Percentiles rank a stretch among this genome's conserved stretches.
These are phyloP conservation scores for Chloromonas sp. DNA, from an alignment of 163 green algal genomes.

Conservation along the genomic window DNA sequence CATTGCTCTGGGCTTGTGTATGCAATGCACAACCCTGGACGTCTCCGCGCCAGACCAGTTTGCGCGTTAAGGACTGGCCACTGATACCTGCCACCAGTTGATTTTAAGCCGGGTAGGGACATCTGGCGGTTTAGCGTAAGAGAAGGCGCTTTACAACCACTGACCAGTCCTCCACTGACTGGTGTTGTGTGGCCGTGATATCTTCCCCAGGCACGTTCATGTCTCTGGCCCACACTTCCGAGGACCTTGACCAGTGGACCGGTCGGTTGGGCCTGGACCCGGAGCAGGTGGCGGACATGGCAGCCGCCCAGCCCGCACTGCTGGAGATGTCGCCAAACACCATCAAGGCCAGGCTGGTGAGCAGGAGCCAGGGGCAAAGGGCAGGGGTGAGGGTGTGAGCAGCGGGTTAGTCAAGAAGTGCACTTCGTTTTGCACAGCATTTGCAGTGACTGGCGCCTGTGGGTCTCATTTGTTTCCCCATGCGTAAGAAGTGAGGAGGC, in stretches of 20 bases:
- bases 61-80: background rate
- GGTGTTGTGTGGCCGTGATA: background rate
- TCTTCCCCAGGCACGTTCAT: background rate
- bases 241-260: conserved; percentile 15
- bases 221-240: background rate
- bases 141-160: background rate
- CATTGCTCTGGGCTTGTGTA: no score
- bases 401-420: background rate
- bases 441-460: background rate
- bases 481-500: no score
- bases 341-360: conserved; percentile 31
- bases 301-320: conserved; percentile 27
- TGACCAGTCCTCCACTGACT: background rate
- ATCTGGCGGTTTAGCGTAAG: background rate
- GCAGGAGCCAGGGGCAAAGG: background rate
- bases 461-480: no score
- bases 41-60: no score
- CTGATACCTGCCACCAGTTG: background rate
- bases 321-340: conserved; percentile 38
- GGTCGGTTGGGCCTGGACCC: conserved; percentile 6
- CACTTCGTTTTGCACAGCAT: background rate
- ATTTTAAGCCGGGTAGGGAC: background rate
- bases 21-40: no score
- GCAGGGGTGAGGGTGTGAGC: background rate
- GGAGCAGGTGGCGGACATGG: conserved; percentile 20